Evolutionary conservation across 1,284 basidiomycete species (phyloP).

Genomic region (Somion occarium): DNA sequence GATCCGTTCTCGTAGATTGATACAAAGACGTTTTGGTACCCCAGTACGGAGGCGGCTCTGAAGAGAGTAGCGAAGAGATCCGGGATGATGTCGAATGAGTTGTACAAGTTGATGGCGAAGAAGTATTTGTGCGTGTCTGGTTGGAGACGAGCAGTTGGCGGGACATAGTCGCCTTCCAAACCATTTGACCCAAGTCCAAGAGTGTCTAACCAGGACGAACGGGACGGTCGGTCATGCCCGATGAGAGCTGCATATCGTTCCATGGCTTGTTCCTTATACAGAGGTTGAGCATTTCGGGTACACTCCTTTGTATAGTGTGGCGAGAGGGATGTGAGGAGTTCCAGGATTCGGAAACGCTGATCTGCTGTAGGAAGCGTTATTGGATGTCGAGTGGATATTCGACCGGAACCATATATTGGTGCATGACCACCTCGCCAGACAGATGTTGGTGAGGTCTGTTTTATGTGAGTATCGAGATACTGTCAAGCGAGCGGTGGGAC

Average conservation of each 20-base stretch:
- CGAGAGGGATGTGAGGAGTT: slow-evolving; percentile 80
- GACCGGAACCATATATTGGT: slow-evolving; percentile 32
- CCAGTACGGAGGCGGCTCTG: slow-evolving; percentile 82
- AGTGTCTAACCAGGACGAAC: slow-evolving; percentile 58
- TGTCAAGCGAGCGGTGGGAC: slow-evolving; percentile 9
- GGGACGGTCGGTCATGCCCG: slow-evolving; percentile 61
- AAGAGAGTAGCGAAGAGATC: slow-evolving; percentile 96
- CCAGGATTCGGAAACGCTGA: slow-evolving; percentile 80
- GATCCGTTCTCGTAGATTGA: slow-evolving; percentile 98
- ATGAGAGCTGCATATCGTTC: slow-evolving; percentile 82
- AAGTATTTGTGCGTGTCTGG: slow-evolving; percentile 88
- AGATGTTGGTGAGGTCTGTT: slow-evolving; percentile 31
- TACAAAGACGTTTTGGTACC: slow-evolving; percentile 94
- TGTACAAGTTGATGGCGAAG: slow-evolving; percentile 96
- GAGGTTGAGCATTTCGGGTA: slow-evolving; percentile 74
- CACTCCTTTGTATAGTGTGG: slow-evolving; percentile 91
- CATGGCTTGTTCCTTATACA: slow-evolving; percentile 79
- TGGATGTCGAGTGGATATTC: slow-evolving; percentile 47
- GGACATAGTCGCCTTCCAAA: slow-evolving; percentile 40
- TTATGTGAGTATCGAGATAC: neutral
- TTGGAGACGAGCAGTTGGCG: slow-evolving; percentile 35
- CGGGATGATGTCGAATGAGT: slow-evolving; percentile 96
- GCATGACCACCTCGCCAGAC: slow-evolving; percentile 53
- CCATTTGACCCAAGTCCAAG: slow-evolving; percentile 38
- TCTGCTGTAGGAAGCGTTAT: slow-evolving; percentile 68